Base-by-base conservation (phyloP, 2,329 filamentous ascomycete species). In the Hypomyces rosellus region DNA sequence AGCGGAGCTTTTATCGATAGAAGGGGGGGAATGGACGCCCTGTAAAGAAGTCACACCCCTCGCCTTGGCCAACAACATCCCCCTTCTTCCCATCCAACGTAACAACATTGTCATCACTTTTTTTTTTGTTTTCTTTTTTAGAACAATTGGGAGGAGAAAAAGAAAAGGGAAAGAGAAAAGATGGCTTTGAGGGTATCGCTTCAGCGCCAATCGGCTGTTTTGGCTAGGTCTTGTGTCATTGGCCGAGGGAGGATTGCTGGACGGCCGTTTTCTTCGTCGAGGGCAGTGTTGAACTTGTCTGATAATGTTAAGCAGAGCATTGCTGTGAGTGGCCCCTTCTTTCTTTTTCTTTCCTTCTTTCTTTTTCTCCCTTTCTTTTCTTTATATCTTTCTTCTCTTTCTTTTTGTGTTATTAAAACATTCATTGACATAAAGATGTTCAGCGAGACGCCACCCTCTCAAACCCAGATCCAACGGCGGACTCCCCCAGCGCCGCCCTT, bases 401-500 rank as follows among this genome's bases (percentile, higher is more conserved):
- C 3, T 22, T 15, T 18, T 14, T 6, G 12, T 37, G 34, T 16
- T 46, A 8, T 38, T 38, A 11, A 20, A 37, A 34, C 34, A 6
- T 40, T 20, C 20, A 20, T 20, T 20, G 5, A 20, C 20, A 30
- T 8, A 8, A 4, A 30, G 8, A 5, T 30, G 9, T 15, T 15
- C 33, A 61, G 64, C 60, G 61, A 47, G 65, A 69, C 44, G 65
- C 66, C 30, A 52, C 63, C 45, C 58, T 75, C 12, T 76, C 86
- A 9, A 89, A 86, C 58, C 78, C 86, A 45, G 89, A 95, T 63
- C 89, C 89, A 34, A 63, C 82, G 13, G 61, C 80, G 44, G 85
- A 89, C 68, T 93, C 89, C 1, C 74, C 82, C 60, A 95, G 88
- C 57, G 80, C 83, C 34, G 78, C 83, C 30, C 78, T 96, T 53